Percentiles rank a stretch among this genome's conserved stretches.
These are phyloP conservation scores for Dioscorea dumetorum DNA, from an alignment of 106 monocot genomes.

Conservation along the genomic window DNA sequence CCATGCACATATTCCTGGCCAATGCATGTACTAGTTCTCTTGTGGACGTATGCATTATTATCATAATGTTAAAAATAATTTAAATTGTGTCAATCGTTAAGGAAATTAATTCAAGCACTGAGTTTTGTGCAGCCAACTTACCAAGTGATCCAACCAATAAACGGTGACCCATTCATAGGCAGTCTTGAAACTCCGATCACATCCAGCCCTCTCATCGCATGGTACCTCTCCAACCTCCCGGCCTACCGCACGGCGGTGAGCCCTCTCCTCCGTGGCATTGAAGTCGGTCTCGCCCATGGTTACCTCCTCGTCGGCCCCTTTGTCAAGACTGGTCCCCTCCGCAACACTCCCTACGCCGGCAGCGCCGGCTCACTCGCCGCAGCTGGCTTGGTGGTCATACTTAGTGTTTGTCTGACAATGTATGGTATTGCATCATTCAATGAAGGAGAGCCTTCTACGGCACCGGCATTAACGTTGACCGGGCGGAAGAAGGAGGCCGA, in stretches of 20 bases:
- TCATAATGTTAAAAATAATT: no score
- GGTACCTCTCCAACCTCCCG: conserved; percentile 99
- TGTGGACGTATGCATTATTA: no score
- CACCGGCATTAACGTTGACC: conserved; percentile 76
- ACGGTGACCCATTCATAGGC: conserved; percentile 96
- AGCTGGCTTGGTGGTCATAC: conserved; percentile 81
- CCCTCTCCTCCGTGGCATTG: conserved; percentile 90
- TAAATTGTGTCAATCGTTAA: no score
- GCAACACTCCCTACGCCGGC: conserved; percentile 74
- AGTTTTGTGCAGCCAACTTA: conserved; percentile 51
- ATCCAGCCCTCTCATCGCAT: conserved; percentile 81
- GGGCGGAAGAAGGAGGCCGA: conserved; percentile 93
- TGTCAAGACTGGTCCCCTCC: conserved; percentile 82
- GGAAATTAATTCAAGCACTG: no score
- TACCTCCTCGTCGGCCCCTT: conserved; percentile 93
- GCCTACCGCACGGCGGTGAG: conserved; percentile 95
- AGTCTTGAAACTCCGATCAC: conserved; percentile 90
- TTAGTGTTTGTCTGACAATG: conserved; percentile 86
- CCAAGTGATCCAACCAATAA: conserved; percentile 91
- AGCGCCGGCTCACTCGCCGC: conserved; percentile 81
- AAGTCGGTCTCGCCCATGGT: conserved; percentile 93
- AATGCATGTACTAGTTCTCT: no score
- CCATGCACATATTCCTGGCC: no score
- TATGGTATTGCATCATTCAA: conserved; percentile 86
- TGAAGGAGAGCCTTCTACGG: conserved; percentile 79